A percentile compares a stretch with the other conserved stretches of the same genome.
phyloP scores from a whole-genome alignment of 805 yeast species.

The Candida montana region DNA sequence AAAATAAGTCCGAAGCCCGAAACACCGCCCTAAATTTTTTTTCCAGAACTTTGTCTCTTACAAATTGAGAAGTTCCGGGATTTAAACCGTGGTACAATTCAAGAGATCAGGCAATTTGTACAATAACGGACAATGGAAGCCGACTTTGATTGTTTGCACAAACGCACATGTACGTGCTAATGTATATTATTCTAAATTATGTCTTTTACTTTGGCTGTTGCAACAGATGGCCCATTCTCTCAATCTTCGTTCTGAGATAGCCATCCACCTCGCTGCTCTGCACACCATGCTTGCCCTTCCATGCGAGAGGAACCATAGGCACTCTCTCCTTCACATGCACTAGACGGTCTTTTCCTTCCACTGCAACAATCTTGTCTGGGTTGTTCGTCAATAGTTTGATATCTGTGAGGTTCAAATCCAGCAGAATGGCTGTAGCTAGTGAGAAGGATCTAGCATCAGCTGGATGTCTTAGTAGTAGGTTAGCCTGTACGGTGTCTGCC shows the following conservation, averaged over 20 bases:
- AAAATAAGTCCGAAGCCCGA: neutral
- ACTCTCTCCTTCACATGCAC: conserved; percentile 82
- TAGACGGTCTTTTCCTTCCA: conserved; percentile 75
- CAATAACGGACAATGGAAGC: too few species aligned
- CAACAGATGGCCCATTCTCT: conserved; percentile 93
- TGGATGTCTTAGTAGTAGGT: conserved; percentile 87
- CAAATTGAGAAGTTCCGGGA: neutral
- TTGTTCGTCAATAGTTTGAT: conserved; percentile 85
- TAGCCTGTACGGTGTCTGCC: conserved; percentile 97
- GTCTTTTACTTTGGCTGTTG: conserved; percentile 33
- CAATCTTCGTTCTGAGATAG: conserved; percentile 87
- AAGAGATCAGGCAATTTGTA: too few species aligned
- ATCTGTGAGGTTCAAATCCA: conserved; percentile 70
- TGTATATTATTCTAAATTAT: too few species aligned
- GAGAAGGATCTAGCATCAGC: conserved; percentile 96
- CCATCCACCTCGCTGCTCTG: conserved; percentile 86
- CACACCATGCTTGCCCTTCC: conserved; percentile 58
- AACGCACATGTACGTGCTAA: too few species aligned
- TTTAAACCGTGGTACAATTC: too few species aligned
- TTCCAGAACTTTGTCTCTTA: neutral
- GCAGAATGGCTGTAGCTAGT: conserved; percentile 85
- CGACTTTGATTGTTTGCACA: too few species aligned
- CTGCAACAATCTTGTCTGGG: conserved; percentile 93
- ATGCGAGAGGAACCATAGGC: conserved; percentile 95
- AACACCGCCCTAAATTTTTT: too few species aligned